Percentiles rank a stretch among this genome's conserved stretches.
These are phyloP conservation scores for Wickerhamomyces bovis DNA, from an alignment of 805 yeast species.

Conservation along the genomic window DNA sequence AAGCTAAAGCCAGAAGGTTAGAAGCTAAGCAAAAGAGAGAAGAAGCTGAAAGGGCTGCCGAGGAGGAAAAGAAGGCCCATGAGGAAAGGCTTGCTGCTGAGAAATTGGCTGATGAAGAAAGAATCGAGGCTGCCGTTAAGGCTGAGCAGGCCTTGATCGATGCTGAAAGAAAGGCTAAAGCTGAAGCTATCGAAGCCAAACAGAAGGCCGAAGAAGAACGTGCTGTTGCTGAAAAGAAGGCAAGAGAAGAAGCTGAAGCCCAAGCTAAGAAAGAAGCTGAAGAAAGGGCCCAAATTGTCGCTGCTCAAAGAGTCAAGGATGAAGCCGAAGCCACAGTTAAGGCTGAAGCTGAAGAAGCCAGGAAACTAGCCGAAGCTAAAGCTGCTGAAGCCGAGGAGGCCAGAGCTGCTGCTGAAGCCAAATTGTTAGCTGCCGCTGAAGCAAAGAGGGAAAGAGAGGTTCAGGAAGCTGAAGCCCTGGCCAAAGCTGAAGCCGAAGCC, in stretches of 20 bases:
- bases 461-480: background rate
- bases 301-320: background rate
- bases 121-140: background rate
- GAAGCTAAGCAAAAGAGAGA: constrained; percentile 11
- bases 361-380: background rate
- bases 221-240: constrained; percentile 1
- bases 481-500: background rate
- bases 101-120: background rate
- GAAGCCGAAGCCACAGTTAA: background rate
- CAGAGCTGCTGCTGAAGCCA: background rate
- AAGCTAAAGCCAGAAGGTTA: constrained; percentile 9
- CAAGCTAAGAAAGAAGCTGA: constrained; percentile 1
- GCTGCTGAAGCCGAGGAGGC: background rate
- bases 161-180: background rate
- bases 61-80: background rate
- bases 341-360: constrained; percentile 5
- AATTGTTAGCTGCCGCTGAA: background rate
- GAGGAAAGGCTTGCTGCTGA: background rate
- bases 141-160: background rate
- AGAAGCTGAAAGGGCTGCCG: constrained; percentile 9
- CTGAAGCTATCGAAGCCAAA: constrained; percentile 1
- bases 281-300: constrained; percentile 5
- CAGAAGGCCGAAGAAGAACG: constrained; percentile 2
- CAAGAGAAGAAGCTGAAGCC: constrained; percentile 1
- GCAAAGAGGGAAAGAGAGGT: background rate